Evolutionary conservation across 2,329 filamentous ascomycete genomes (phyloP), one percentile per base, ranked within the genome.

Genomic region (Fulvia fulva): DNA sequence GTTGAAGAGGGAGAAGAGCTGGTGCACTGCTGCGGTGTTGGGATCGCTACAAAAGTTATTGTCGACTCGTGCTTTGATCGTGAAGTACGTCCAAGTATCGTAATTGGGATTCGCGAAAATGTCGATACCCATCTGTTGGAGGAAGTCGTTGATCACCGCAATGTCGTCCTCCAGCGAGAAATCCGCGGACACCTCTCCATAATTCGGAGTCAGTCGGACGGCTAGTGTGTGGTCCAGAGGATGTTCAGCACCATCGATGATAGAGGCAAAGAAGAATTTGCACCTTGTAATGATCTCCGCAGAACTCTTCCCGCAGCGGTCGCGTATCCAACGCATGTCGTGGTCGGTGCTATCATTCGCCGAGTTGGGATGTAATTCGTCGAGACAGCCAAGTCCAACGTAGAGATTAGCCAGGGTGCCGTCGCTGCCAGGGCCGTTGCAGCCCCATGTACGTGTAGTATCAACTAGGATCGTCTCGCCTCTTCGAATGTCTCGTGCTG

Each of bases 1-100:
- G 70, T 97, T 97, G 47, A 93, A 91, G 30, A 97, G 80, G 73
- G 90, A 96, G 90, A 94, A 97, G 59, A 96, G 84, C 1, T 91
- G 90, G 74, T 96, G 91, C 25, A 97, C 19, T 70, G 75, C 64
- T 71, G 57, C 45, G 7, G 60, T 34, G 5, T 57, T 57, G 2
- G 63, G 65, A 82, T 89, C 68, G 90, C 87, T 56, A 89, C 84
- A 25, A 90, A 91, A 4, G 89, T 96, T 4, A 91, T 93, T 1
- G 89, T 94, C 53, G 88, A 92, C 32, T 89, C 85, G 73, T 92
- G 94, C 73, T 95, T 96, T 63, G 86, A 96, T 80, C 0, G 90
- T 95, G 75, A 97, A 96, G 66, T 96, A 80, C 8, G 96, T 81
- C 89, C 89, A 93, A 2, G 88, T 76, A 66, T 92, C 89, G 70